Evolutionary conservation across 2,329 filamentous ascomycete species (phyloP).

Genomic region (Ophiocordyceps polyrhachis-furcata): DNA sequence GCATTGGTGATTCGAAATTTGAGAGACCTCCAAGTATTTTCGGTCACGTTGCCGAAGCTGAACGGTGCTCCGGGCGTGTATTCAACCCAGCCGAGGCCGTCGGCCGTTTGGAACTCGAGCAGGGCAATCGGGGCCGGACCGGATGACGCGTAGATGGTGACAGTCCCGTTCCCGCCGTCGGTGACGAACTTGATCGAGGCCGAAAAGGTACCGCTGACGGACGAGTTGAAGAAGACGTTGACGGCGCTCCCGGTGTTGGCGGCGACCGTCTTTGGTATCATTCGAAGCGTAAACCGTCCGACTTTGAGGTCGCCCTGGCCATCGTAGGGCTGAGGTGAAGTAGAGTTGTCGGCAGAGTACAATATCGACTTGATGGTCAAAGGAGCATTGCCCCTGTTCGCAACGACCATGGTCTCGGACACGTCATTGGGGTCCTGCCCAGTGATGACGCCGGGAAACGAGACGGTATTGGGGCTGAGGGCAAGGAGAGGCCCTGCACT

Average conservation of each 20-base stretch:
- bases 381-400: conserved; percentile 27
- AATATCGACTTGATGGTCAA: conserved; percentile 25
- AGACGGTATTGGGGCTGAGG: conserved; percentile 26
- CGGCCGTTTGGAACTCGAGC: conserved; percentile 34
- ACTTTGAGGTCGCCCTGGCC: conserved; percentile 17
- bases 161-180: conserved; percentile 26
- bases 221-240: conserved; percentile 27
- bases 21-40: conserved; percentile 27
- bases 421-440: conserved; percentile 19
- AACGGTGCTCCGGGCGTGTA: conserved; percentile 26
- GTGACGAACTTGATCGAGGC: conserved; percentile 28
- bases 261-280: conserved; percentile 24
- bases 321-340: conserved; percentile 21
- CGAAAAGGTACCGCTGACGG: conserved; percentile 25
- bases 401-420: conserved; percentile 24
- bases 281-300: conserved; percentile 28
- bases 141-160: conserved; percentile 29
- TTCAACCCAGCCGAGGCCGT: conserved; percentile 30
- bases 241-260: conserved; percentile 21
- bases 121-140: conserved; percentile 29
- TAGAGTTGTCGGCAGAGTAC: conserved; percentile 23
- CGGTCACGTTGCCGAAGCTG: conserved; percentile 34
- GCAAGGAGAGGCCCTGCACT: conserved; percentile 25
- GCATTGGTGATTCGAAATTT: conserved; percentile 34
- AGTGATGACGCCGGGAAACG: conserved; percentile 29